Conservation (phyloP, 2,329 filamentous ascomycete genomes). For the Colletotrichum orbiculare region DNA sequence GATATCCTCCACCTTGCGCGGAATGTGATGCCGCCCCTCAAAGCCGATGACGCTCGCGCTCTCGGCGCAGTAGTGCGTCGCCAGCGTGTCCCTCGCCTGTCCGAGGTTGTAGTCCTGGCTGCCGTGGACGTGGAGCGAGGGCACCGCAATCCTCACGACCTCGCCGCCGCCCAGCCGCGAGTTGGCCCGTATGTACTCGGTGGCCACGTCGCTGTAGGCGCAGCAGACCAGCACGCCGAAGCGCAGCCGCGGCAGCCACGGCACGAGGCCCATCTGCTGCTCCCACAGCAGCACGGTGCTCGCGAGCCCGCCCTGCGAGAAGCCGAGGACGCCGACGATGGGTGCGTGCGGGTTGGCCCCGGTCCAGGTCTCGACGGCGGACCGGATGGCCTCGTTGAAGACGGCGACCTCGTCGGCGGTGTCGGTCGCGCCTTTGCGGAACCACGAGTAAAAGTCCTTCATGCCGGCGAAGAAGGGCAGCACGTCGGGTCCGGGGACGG, state of each 20-base stretch:
- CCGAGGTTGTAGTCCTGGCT: neutral
- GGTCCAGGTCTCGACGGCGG: neutral
- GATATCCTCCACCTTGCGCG: constrained; percentile 3
- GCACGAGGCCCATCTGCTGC: neutral
- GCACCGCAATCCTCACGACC: neutral
- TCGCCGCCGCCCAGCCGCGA: neutral
- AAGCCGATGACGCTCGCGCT: neutral
- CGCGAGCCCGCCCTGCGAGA: constrained; percentile 5
- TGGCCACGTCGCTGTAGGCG: neutral
- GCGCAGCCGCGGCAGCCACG: neutral
- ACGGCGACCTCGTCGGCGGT: neutral
- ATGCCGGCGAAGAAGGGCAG: constrained; percentile 8
- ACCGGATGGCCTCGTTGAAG: neutral
- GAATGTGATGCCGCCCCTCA: constrained; percentile 1
- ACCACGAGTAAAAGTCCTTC: constrained; percentile 1
- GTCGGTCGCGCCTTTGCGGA: neutral
- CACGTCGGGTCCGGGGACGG: neutral
- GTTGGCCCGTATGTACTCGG: neutral
- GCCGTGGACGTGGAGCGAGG: constrained; percentile 2
- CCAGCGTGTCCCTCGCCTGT: neutral
- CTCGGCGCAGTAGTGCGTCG: neutral
- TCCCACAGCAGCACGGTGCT: neutral
- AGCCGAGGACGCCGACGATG: constrained; percentile 4
- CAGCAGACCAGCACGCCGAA: neutral
- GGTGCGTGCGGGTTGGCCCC: neutral